A percentile compares a stretch with the other conserved stretches of the same genome.
phyloP scores from a whole-genome alignment of 257 asterid species.

The Gardenia jasminoides region DNA sequence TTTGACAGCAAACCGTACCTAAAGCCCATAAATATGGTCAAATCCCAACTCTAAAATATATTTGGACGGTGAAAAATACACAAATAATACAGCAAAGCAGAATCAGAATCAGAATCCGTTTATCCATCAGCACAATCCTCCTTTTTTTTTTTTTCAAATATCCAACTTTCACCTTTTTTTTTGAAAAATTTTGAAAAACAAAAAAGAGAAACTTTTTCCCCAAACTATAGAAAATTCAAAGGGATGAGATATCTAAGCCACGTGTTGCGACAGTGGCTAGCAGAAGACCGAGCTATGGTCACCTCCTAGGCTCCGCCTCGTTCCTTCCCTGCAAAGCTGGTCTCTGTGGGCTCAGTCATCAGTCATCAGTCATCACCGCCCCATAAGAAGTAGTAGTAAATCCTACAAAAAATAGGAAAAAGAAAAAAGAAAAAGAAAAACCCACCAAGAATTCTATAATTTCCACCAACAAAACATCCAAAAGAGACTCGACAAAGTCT shows the following conservation, averaged over 20 bases:
- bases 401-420: not conserved
- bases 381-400: no score
- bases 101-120: no score
- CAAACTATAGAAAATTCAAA: no score
- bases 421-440: not conserved
- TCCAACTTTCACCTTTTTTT: not conserved
- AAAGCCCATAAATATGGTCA: not conserved
- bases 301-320: not conserved
- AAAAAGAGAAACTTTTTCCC: not conserved
- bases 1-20: no score
- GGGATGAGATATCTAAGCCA: not conserved
- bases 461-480: not conserved
- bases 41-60: not conserved
- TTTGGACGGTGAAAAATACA: not conserved
- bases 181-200: not conserved
- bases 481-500: constrained; percentile 18
- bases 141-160: no score
- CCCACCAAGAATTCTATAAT: not conserved
- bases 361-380: constrained; percentile 6
- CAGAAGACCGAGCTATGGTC: not conserved
- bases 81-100: no score
- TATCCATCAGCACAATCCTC: no score
- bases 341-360: not conserved
- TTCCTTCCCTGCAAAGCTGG: not conserved
- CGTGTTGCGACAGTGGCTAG: not conserved